A percentile compares a stretch with the other conserved stretches of the same genome.
These are phyloP conservation scores for Pythium phragmiticola DNA, from an alignment of 352 stramenopile species.

Conservation along the genomic window DNA sequence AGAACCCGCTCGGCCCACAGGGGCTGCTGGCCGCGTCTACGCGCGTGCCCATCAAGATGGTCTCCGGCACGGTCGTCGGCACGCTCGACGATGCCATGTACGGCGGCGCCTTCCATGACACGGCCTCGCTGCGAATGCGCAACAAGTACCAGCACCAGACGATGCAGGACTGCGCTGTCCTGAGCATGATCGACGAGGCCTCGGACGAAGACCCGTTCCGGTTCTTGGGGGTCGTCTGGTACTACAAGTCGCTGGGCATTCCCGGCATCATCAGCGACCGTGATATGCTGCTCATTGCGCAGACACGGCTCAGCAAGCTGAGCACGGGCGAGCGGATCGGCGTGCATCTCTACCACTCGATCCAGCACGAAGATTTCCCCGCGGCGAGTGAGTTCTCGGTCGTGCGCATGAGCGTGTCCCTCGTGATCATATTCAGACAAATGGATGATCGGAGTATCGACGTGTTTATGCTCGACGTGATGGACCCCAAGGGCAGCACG, in stretches of 20 bases:
- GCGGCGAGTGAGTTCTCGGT: constrained; percentile 31
- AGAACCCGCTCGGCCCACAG: constrained; percentile 29
- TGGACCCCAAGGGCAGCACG: constrained; percentile 37
- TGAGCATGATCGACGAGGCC: constrained; percentile 41
- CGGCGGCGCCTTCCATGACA: constrained; percentile 45
- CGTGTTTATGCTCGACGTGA: constrained; percentile 45
- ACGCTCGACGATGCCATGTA: constrained; percentile 65
- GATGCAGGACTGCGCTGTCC: constrained; percentile 41
- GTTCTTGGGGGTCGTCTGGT: constrained; percentile 48
- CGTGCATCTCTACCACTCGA: constrained; percentile 56
- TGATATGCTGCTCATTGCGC: constrained; percentile 42
- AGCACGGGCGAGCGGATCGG: constrained; percentile 51
- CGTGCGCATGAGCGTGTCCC: constrained; percentile 43
- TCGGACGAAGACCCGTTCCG: constrained; percentile 51
- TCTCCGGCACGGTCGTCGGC: constrained; percentile 36
- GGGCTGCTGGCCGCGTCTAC: constrained; percentile 36
- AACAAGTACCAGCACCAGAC: constrained; percentile 43
- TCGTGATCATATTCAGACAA: constrained; percentile 48
- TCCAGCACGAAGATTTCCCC: constrained; percentile 44
- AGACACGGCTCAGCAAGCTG: constrained; percentile 35
- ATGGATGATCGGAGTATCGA: constrained; percentile 38
- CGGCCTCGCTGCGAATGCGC: constrained; percentile 37
- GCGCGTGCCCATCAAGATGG: constrained; percentile 35
- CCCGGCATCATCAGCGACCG: constrained; percentile 35
- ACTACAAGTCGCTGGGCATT: constrained; percentile 32